Conservation (phyloP, 805 yeast genomes). For the Debaryomyces prosopidis region DNA sequence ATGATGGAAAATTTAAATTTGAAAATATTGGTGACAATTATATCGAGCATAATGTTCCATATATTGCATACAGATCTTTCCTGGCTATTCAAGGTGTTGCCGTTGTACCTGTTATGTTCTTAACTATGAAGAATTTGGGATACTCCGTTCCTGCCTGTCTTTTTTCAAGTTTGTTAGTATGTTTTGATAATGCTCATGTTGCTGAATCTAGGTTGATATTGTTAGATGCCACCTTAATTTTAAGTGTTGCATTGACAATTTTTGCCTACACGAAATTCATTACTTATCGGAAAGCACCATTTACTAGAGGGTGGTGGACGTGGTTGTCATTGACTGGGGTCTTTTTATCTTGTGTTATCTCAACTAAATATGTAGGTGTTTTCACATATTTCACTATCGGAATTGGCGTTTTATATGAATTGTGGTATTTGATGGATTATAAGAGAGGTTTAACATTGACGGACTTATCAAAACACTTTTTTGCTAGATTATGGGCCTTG, state of each 20-base stretch:
- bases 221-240: slow-evolving; percentile 84
- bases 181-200: slow-evolving; percentile 88
- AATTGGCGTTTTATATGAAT: slow-evolving; percentile 76
- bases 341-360: slow-evolving; percentile 84
- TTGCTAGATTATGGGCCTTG: slow-evolving; percentile 69
- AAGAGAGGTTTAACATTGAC: slow-evolving; percentile 61
- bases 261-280: slow-evolving; percentile 79
- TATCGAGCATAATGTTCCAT: slow-evolving; percentile 78
- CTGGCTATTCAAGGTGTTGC: slow-evolving; percentile 80
- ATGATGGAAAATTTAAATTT: slow-evolving; percentile 89
- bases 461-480: slow-evolving; percentile 65
- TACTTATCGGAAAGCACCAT: slow-evolving; percentile 63
- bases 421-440: slow-evolving; percentile 84
- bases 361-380: slow-evolving; percentile 95
- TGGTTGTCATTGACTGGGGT: slow-evolving; percentile 88
- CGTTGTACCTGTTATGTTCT: slow-evolving; percentile 80
- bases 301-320: slow-evolving; percentile 73
- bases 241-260: slow-evolving; percentile 80
- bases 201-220: slow-evolving; percentile 88
- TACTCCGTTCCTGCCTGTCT: slow-evolving; percentile 77
- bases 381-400: slow-evolving; percentile 90
- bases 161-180: slow-evolving; percentile 73
- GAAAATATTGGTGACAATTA: slow-evolving; percentile 86
- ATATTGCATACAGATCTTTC: slow-evolving; percentile 75
- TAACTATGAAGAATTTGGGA: slow-evolving; percentile 82